These are phyloP conservation scores for Xylariaceae sp. DNA, from an alignment of 2,329 filamentous ascomycete genomes.

Conservation along the genomic window DNA sequence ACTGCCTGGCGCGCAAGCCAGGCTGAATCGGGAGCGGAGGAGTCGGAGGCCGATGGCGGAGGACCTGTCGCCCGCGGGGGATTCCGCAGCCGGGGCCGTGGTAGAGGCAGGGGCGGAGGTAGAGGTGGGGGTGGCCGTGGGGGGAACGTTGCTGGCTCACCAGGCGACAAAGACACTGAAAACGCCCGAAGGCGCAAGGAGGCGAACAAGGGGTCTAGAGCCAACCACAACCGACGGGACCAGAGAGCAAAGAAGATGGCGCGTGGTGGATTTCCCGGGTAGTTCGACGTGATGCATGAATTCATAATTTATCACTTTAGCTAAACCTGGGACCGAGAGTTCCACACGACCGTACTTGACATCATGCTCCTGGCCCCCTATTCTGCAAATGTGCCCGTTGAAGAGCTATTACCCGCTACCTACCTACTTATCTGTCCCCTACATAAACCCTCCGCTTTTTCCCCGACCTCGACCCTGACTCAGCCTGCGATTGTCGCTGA, in stretches of 20 bases:
- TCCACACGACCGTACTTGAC: background rate
- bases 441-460: constrained; percentile 34
- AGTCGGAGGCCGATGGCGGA: constrained; percentile 51
- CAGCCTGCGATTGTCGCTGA: constrained; percentile 15
- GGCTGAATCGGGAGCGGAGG: constrained; percentile 59
- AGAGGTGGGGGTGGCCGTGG: constrained; percentile 56
- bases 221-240: constrained; percentile 85
- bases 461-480: too few species aligned
- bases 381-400: too few species aligned
- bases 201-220: constrained; percentile 76
- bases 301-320: constrained; percentile 3
- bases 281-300: constrained; percentile 7
- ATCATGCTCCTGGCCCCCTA: too few species aligned
- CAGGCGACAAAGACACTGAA: constrained; percentile 72
- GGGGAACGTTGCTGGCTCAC: constrained; percentile 65
- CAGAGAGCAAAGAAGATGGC: constrained; percentile 68
- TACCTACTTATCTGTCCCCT: too few species aligned
- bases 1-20: constrained; percentile 66
- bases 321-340: background rate
- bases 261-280: constrained; percentile 47
- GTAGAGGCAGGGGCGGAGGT: constrained; percentile 51
- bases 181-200: constrained; percentile 76
- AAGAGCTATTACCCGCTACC: too few species aligned
- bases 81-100: constrained; percentile 46
- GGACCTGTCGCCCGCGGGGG: constrained; percentile 47